Evolutionary conservation across 495 filamentous ascomycete genomes (phyloP).

Genomic region (Tuber melanosporum): DNA sequence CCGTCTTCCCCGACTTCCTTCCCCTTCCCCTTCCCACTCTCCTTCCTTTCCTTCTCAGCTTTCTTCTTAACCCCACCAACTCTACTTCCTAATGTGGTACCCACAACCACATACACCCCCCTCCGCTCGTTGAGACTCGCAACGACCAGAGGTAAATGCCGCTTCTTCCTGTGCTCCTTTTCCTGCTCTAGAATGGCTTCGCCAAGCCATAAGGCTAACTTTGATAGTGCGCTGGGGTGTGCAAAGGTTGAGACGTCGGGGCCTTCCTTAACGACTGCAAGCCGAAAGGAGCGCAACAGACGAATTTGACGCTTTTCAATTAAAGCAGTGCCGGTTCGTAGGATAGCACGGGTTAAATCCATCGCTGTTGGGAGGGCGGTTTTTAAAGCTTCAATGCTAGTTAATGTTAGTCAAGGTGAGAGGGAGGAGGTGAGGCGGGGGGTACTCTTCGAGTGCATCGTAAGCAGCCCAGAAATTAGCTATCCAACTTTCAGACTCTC

Average conservation of each 20-base stretch:
- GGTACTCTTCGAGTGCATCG: conserved; percentile 69
- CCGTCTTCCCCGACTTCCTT: conserved; percentile 55
- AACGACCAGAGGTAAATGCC: conserved; percentile 78
- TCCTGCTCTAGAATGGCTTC: conserved; percentile 90
- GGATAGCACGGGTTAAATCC: conserved; percentile 83
- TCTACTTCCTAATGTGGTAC: conserved; percentile 62
- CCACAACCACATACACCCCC: conserved; percentile 85
- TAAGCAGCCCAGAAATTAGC: conserved; percentile 87
- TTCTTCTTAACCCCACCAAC: conserved; percentile 60
- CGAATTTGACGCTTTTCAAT: conserved; percentile 91
- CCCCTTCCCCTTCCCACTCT: conserved; percentile 43
- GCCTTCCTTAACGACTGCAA: conserved; percentile 92
- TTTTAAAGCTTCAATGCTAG: conserved; percentile 66
- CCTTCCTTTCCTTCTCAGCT: conserved; percentile 56
- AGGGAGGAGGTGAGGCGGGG: neutral
- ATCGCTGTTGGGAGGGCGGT: conserved; percentile 74
- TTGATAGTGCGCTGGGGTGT: conserved; percentile 84
- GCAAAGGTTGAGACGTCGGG: conserved; percentile 83
- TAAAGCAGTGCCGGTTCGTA: conserved; percentile 82
- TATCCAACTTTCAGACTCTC: conserved; percentile 61
- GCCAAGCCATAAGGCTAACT: conserved; percentile 86
- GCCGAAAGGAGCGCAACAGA: conserved; percentile 82
- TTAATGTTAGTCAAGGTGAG: conserved; percentile 29
- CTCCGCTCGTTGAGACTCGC: conserved; percentile 81
- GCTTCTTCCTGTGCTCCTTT: conserved; percentile 61